These are phyloP conservation scores for Moesziomyces sp. DNA, from an alignment of 1,284 basidiomycete species.

Conservation along the genomic window DNA sequence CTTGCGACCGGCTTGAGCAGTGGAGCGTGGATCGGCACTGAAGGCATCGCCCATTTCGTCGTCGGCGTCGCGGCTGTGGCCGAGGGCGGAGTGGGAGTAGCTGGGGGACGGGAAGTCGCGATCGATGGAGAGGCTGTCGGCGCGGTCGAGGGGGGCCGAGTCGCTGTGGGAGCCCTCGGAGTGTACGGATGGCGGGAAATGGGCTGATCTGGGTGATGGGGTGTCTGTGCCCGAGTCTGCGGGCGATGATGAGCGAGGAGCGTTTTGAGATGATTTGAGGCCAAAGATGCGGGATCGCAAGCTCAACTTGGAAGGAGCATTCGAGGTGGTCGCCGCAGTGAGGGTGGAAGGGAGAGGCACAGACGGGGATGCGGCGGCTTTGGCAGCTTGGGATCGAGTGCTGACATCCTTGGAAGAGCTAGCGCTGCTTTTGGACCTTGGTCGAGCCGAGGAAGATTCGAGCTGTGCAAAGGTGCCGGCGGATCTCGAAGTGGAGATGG, in stretches of 20 bases:
- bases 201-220: slow-evolving; percentile 24
- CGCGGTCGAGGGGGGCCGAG: neutral
- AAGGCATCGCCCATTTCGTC: slow-evolving; percentile 10
- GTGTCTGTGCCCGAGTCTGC: slow-evolving; percentile 22
- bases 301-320: slow-evolving; percentile 27
- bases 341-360: slow-evolving; percentile 1
- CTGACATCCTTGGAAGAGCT: slow-evolving; percentile 5
- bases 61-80: slow-evolving; percentile 14
- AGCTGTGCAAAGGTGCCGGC: slow-evolving; percentile 6
- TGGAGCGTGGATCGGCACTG: slow-evolving; percentile 2
- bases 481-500: slow-evolving; percentile 20
- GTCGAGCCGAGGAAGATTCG: slow-evolving; percentile 8
- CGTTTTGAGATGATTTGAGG: slow-evolving; percentile 17
- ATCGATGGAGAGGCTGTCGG: slow-evolving; percentile 6
- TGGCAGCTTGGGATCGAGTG: slow-evolving; percentile 1
- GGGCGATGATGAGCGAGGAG: slow-evolving; percentile 17
- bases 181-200: slow-evolving; percentile 25
- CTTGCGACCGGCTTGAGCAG: slow-evolving; percentile 9
- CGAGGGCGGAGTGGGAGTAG: slow-evolving; percentile 1
- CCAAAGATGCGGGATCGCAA: slow-evolving; percentile 44
- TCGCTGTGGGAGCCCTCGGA: slow-evolving; percentile 36
- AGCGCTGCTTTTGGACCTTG: slow-evolving; percentile 29
- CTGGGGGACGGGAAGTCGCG: slow-evolving; percentile 6
- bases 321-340: neutral
- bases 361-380: neutral